Base-by-base conservation (phyloP, 805 yeast species). In the Scheffersomyces lignosus region DNA sequence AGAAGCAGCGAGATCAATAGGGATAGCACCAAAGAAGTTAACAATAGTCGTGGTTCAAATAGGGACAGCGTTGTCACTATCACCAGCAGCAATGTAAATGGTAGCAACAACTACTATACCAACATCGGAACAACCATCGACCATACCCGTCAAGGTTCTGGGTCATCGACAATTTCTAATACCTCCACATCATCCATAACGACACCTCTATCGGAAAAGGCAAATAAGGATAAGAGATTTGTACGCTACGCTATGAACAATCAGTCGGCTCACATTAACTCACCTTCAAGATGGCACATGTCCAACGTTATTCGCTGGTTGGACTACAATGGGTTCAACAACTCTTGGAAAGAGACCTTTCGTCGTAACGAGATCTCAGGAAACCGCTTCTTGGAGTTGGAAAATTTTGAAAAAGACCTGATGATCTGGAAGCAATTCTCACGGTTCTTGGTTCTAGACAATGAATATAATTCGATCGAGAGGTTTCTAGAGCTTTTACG, bases 301-400 rank as follows among this genome's bases (percentile, higher is more conserved):
- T 78, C 73, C n/a, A 70, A 84, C 35, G 90, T 88, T 1, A 41
- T 71, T 0, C 55, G 64, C 32, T 89, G 96, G 95, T 67, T 89
- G 17, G 80, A 74, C 5, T 48, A 59, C n/a, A 73, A 88, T 54
- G 71, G 75, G 15, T 89, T 89, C 60, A 83, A 83, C 46, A 75
- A 72, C 3, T 66, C 81, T 10, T 89, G 96, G 96, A 66, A 75
- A n/a, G 75, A 69, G 4, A 73, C 80, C 13, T 84, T 89, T 58
- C 63, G 64, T 27, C 69, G 70, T 29, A 70, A 78, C 42, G 76
- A 77, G 33, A 66, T 89, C 3, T 64, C 71, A 7, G 88, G 89
- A 0, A 73, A 77, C 31, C 64, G 73, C 18, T 88, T 89, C 49
- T 58, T 88, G 16, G 80, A 76, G 33, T 64, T 89, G 47, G 73